These are phyloP conservation scores for Fusarium sp. DNA, from an alignment of 2,329 filamentous ascomycete genomes.

Conservation along the genomic window DNA sequence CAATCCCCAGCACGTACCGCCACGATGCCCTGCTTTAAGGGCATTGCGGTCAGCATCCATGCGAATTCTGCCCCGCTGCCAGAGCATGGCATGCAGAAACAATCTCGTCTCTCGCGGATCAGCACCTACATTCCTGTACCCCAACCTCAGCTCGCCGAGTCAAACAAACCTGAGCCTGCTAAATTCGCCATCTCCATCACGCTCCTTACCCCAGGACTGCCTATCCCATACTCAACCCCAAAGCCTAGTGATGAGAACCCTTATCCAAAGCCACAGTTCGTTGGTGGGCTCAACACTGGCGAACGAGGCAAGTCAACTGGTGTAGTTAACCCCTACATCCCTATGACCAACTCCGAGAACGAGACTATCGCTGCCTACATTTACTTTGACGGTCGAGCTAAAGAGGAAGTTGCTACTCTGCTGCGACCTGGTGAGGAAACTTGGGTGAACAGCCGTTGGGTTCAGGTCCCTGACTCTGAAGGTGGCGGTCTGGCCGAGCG, in stretches of 20 bases:
- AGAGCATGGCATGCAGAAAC: conserved; percentile 95
- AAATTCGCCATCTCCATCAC: conserved; percentile 99
- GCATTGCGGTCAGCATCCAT: conserved; percentile 98
- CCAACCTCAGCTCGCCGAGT: conserved; percentile 77
- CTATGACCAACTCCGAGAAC: conserved; percentile 91
- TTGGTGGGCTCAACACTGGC: conserved; percentile 73
- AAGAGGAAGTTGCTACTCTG: conserved; percentile 96
- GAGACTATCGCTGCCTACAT: conserved; percentile 99
- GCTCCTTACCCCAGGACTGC: conserved; percentile 85
- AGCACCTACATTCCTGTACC: conserved; percentile 98
- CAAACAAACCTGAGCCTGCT: conserved; percentile 87
- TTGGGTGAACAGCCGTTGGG: conserved; percentile 99
- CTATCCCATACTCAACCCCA: conserved; percentile 92
- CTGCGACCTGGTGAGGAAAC: conserved; percentile 94
- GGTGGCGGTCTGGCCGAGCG: conserved; percentile 94
- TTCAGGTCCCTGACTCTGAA: conserved; percentile 90
- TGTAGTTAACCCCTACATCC: conserved; percentile 85
- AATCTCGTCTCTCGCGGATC: conserved; percentile 90
- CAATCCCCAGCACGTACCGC: conserved; percentile 34
- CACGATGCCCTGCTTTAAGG: conserved; percentile 96
- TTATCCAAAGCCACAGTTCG: conserved; percentile 83
- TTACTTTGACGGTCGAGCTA: conserved; percentile 94
- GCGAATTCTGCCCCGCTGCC: conserved; percentile 81
- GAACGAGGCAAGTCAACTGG: conserved; percentile 63
- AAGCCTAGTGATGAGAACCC: conserved; percentile 82